These are phyloP conservation scores for Trametes polyzona DNA, from an alignment of 1,284 basidiomycete genomes.

Conservation along the genomic window DNA sequence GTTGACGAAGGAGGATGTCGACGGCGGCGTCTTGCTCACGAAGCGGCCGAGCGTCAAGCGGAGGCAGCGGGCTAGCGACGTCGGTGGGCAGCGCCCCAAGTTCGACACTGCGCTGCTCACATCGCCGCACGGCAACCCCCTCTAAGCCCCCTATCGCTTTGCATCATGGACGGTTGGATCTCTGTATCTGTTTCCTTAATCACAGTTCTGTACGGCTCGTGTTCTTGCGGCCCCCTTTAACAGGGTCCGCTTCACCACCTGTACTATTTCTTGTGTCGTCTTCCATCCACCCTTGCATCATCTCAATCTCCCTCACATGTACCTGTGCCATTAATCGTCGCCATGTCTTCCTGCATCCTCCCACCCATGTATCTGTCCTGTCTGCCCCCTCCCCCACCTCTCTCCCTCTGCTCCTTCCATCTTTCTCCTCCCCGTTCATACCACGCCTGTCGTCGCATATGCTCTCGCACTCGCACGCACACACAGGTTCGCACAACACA, in stretches of 20 bases:
- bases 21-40: constrained; percentile 56
- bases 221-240: not conserved
- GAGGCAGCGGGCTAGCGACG: constrained; percentile 36
- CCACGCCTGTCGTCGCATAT: too few relatives aligned
- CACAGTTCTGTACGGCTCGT: too few relatives aligned
- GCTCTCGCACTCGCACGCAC: too few relatives aligned
- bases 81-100: constrained; percentile 4
- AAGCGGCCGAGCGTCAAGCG: constrained; percentile 73
- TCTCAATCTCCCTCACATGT: constrained; percentile 2
- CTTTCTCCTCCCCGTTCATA: too few relatives aligned
- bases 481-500: too few relatives aligned
- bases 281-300: not conserved
- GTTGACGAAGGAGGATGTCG: constrained; percentile 60
- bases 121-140: too few relatives aligned
- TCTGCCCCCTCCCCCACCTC: too few relatives aligned
- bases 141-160: too few relatives aligned
- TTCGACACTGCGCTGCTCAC: constrained; percentile 1
- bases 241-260: not conserved
- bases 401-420: too few relatives aligned
- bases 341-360: not conserved
- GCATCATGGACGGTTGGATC: too few relatives aligned
- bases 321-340: not conserved
- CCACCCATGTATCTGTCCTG: too few relatives aligned
- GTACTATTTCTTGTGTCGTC: constrained; percentile 1
- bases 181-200: too few relatives aligned